Evolutionary conservation across 305 asterid species (phyloP).

Genomic region (Fraxinus sp.): DNA sequence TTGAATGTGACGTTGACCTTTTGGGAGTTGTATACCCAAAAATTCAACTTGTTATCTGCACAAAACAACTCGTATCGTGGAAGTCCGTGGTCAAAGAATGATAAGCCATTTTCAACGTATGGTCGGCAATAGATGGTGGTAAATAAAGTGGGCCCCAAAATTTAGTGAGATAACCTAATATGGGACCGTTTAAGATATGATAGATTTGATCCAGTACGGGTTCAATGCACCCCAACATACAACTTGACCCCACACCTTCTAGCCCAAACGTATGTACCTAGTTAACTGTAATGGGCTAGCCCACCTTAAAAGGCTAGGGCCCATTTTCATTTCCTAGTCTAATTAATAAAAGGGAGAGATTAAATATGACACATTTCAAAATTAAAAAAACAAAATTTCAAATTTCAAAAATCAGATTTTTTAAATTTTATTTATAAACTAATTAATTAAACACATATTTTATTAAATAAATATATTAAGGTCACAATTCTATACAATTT

Average conservation of each 20-base stretch:
- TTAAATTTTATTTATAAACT: too few relatives aligned
- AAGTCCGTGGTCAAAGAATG: conserved; percentile 8
- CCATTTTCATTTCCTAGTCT: conserved; percentile 1
- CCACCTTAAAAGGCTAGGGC: conserved; percentile 26
- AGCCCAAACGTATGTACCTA: conserved; percentile 27
- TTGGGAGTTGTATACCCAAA: too few relatives aligned
- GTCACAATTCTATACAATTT: too few relatives aligned
- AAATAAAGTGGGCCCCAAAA: conserved; percentile 23
- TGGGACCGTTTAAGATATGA: conserved; percentile 10
- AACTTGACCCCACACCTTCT: conserved; percentile 3
- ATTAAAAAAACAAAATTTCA: too few relatives aligned
- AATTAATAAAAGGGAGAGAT: background rate
- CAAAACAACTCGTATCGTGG: background rate
- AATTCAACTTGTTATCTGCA: background rate
- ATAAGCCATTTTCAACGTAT: conserved; percentile 10
- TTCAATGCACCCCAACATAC: conserved; percentile 10
- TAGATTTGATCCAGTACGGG: background rate
- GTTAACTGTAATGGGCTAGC: conserved; percentile 39
- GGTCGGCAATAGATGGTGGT: conserved; percentile 11
- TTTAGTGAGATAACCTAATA: background rate
- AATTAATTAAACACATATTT: too few relatives aligned
- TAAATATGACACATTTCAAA: too few relatives aligned
- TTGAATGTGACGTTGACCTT: too few relatives aligned
- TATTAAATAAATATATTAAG: too few relatives aligned
- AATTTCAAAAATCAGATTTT: too few relatives aligned